Base-by-base conservation (phyloP, 1,139 yeast genomes). In the Blastobotrys indianensis region DNA sequence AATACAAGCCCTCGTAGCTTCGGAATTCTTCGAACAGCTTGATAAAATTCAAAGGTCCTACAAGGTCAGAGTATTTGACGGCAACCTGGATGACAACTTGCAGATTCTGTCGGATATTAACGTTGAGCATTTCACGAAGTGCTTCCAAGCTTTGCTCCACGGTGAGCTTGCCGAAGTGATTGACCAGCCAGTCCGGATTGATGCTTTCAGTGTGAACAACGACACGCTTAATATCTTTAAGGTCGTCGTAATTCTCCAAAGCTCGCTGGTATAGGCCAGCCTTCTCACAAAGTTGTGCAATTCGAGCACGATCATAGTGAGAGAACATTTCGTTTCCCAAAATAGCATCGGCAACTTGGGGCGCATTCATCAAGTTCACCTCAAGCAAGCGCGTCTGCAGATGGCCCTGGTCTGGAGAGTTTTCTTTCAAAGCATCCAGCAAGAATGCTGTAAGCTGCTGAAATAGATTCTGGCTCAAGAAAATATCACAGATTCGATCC, bases 361-460 rank as follows among this genome's bases (percentile, higher is more conserved):
- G 99, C 9, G 98, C 98, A 64, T 90, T 94, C 64, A 86, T 69
- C 64, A 94, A 74, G 67, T 94, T 94, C 57, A 86, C 88, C 69
- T 94, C 98, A 58, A 94, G 77, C 45, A 94, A 81, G 62, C 94
- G 81, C 12, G 98, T 94, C 74, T 94, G 98, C 63, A 94, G 74
- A 61, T 88, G 95, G 13, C 97, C 97, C 63, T 92, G 96, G 52
- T 92, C 86, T 44, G 98, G 97, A 37, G 82, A 76, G 68, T 94
- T 96, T 55, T 83, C 87, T 72, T 92, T 92, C 64, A 94, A 77
- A 8, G 97, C 97, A 68, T 94, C 98, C 60, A 94, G 75, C 60
- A 94, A 74, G 72, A 94, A 87, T n/a, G 98, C 97, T 37, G 99
- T 94, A 64, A 97, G 98, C 73, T 92, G 98, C 70, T 90, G 98